Base-by-base conservation (phyloP, 192 early-diverging fungal genomes). In the Pilaira anomala region DNA sequence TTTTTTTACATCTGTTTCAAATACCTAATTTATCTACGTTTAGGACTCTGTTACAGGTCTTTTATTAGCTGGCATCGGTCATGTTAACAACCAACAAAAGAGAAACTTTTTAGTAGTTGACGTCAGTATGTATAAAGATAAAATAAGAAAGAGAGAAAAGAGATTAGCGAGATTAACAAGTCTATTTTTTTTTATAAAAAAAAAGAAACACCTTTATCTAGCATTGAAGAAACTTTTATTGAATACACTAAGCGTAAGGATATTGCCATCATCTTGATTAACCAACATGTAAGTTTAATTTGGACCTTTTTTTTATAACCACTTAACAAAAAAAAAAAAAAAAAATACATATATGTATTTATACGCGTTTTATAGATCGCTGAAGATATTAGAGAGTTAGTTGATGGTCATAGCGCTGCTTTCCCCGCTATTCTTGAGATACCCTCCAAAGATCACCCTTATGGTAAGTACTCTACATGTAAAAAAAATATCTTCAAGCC, bases 341-440 rank as follows among this genome's bases (percentile, higher is more conserved):
- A n/a, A n/a, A n/a, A 90, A 85, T 99, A n/a, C n/a, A n/a, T n/a
- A n/a, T n/a, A n/a, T 33, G 8, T 26, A 33, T 65, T 56, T 46
- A 1, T 41, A 55, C 24, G 28, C 30, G 7, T 40, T 49, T 39
- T 1, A 14, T 73, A 92, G 91, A 85, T 99, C 45, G 97, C 96
- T 22, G 91, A 99, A 41, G 84, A 89, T 65, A 96, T 99, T 61
- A 83, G 97, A 25, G 81, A 86, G 18, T 75, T 94, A 63, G 76
- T 99, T 55, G 97, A 99, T 67, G 91, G 89, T 45, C 88, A 98
- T 71, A 78, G 85, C 33, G 87, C 88, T 40, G 94, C 95, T 4
- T 99, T 97, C 75, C 97, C 97, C 3, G 96, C 97, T 7, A 85
- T 99, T 18, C 85, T 99, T 58, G 97, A 99, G 73, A 97, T 99